These are phyloP conservation scores for Setaria viridis DNA, from an alignment of 202 grass and related monocot genomes.

Conservation along the genomic window DNA sequence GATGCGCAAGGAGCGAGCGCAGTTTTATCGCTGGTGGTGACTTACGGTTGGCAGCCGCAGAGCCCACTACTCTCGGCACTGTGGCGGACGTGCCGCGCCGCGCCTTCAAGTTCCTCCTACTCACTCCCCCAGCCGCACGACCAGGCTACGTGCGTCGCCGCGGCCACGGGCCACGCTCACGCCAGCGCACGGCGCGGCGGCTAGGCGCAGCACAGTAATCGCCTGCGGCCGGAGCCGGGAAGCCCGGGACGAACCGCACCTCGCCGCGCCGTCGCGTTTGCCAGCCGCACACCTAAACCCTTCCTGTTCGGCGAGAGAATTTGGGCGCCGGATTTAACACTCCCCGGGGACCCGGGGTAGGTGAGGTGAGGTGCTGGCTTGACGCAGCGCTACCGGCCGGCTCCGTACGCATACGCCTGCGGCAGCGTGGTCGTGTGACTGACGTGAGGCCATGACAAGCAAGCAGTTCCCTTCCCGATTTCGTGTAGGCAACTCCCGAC, in stretches of 20 bases:
- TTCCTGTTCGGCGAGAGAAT: background rate
- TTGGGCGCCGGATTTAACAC: background rate
- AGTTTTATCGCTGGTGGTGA: too few relatives aligned
- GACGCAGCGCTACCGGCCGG: background rate
- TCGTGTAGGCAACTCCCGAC: constrained; percentile 2
- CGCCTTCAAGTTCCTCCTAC: too few relatives aligned
- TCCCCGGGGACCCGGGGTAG: background rate
- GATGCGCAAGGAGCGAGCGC: too few relatives aligned
- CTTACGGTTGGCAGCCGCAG: too few relatives aligned
- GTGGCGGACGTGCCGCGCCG: too few relatives aligned
- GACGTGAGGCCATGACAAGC: background rate
- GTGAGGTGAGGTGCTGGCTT: background rate
- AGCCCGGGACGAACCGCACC: background rate
- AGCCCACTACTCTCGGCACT: too few relatives aligned
- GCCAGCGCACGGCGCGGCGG: too few relatives aligned
- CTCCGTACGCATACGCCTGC: too few relatives aligned
- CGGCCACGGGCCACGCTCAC: too few relatives aligned
- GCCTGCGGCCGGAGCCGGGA: background rate
- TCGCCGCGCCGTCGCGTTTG: background rate
- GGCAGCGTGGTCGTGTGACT: background rate
- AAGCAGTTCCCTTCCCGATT: background rate
- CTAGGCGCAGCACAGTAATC: too few relatives aligned
- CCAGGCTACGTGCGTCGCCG: too few relatives aligned
- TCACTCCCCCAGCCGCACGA: too few relatives aligned
- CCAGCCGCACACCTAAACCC: background rate